A percentile compares a stretch with the other conserved stretches of the same genome.
phyloP scores from a whole-genome alignment of 148 eudicot genomes.

The Limonium bicolor region DNA sequence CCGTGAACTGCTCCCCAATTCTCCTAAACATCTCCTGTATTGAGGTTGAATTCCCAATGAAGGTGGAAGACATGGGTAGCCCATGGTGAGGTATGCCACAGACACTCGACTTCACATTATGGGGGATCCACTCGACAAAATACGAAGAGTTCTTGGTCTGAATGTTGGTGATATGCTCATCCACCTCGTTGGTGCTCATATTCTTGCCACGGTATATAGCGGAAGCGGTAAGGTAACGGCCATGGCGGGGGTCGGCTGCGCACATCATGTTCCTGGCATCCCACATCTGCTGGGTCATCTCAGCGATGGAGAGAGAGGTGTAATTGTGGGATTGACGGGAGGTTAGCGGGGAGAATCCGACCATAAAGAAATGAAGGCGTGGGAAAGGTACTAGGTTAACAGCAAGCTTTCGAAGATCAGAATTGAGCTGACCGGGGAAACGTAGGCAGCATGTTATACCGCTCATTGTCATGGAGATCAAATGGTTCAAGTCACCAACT shows the following conservation, averaged over 20 bases:
- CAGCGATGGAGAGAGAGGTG: constrained; percentile 11
- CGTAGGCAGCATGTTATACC: constrained; percentile 19
- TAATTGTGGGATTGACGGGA: constrained; percentile 19
- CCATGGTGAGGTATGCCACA: constrained; percentile 51
- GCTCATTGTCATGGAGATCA: constrained; percentile 18
- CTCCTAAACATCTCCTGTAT: constrained; percentile 37
- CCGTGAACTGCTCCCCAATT: constrained; percentile 36
- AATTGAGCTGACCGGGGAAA: constrained; percentile 18
- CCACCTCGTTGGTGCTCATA: constrained; percentile 51
- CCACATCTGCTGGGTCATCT: constrained; percentile 48
- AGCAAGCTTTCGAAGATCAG: constrained; percentile 18
- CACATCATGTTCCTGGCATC: constrained; percentile 49
- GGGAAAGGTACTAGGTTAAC: constrained; percentile 19
- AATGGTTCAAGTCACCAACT: constrained; percentile 17
- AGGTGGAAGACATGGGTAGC: constrained; percentile 34
- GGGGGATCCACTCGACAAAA: constrained; percentile 48
- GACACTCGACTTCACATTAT: constrained; percentile 45
- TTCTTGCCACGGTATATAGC: constrained; percentile 45
- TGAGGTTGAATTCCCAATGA: constrained; percentile 44
- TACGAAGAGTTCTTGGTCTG: constrained; percentile 52
- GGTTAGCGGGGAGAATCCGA: constrained; percentile 18
- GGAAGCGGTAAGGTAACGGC: constrained; percentile 35
- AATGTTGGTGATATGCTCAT: constrained; percentile 41
- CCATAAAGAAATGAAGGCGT: constrained; percentile 17
- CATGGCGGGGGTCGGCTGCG: constrained; percentile 47